Evolutionary conservation across 768 basidiomycete genomes (phyloP).

Genomic region (Naganishia kalamii): DNA sequence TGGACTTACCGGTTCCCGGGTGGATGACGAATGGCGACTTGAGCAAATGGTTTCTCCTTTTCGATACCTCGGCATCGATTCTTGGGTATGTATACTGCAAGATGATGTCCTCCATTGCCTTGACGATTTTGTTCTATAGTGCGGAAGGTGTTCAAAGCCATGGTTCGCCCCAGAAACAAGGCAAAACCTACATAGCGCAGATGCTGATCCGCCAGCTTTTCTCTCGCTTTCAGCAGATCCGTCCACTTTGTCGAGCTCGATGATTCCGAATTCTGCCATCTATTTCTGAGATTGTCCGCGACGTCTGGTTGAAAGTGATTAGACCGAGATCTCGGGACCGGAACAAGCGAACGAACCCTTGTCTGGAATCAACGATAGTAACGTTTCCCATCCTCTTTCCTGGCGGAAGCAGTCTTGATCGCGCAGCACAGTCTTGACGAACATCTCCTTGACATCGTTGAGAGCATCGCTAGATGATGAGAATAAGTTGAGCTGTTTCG

Average conservation of each 20-base stretch:
- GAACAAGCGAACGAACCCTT: slow-evolving; percentile 33
- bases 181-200: slow-evolving; percentile 23
- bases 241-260: slow-evolving; percentile 69
- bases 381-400: slow-evolving; percentile 64
- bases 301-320: slow-evolving; percentile 38
- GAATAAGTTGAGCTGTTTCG: background rate
- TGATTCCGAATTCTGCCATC: slow-evolving; percentile 58
- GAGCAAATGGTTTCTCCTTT: slow-evolving; percentile 92
- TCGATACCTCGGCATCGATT: slow-evolving; percentile 93
- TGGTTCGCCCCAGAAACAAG: background rate
- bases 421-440: slow-evolving; percentile 61
- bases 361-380: slow-evolving; percentile 66
- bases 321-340: background rate
- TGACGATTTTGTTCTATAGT: slow-evolving; percentile 40
- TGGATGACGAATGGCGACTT: slow-evolving; percentile 97
- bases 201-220: slow-evolving; percentile 21
- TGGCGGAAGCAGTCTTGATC: slow-evolving; percentile 79
- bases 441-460: slow-evolving; percentile 55
- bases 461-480: slow-evolving; percentile 49
- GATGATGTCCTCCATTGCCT: slow-evolving; percentile 75
- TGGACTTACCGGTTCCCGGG: slow-evolving; percentile 65
- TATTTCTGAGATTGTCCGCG: slow-evolving; percentile 52
- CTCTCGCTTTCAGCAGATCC: slow-evolving; percentile 50
- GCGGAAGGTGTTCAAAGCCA: background rate
- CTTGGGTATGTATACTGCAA: slow-evolving; percentile 93